A percentile compares a stretch with the other conserved stretches of the same genome.
Conservation (phyloP, 2,329 filamentous ascomycete species). For the Nemania diffusa region DNA sequence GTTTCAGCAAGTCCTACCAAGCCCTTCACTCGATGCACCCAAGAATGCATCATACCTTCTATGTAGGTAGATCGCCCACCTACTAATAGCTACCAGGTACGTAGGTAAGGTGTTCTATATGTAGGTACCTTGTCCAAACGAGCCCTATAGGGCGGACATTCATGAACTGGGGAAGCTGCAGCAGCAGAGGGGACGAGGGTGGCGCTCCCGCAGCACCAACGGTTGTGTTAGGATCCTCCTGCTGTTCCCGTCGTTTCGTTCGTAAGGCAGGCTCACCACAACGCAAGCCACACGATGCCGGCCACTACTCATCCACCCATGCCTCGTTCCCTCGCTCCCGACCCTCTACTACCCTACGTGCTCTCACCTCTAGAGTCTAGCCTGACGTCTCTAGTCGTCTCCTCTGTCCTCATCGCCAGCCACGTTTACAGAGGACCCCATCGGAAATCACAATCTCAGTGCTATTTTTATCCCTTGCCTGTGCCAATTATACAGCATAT, state of each 20-base stretch:
- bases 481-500: constrained; percentile 4
- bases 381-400: constrained; percentile 2
- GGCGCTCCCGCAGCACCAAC: background rate
- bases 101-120: background rate
- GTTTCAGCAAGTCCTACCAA: constrained; percentile 28
- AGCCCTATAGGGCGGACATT: constrained; percentile 14
- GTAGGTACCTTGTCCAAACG: background rate
- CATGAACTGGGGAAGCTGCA: constrained; percentile 1
- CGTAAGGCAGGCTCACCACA: constrained; percentile 5
- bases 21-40: constrained; percentile 2
- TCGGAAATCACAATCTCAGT: constrained; percentile 21
- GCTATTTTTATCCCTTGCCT: constrained; percentile 36
- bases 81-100: too few relatives aligned
- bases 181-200: background rate
- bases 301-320: background rate
- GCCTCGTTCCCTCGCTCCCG: constrained; percentile 1
- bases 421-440: constrained; percentile 3
- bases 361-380: constrained; percentile 10
- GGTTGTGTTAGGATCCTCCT: background rate
- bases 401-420: constrained; percentile 1
- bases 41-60: background rate
- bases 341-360: constrained; percentile 10
- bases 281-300: constrained; percentile 27
- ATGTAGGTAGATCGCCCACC: background rate
- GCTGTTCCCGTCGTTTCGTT: background rate